Conservation (phyloP, 352 stramenopile species). For the Globisporangium orthogonon region DNA sequence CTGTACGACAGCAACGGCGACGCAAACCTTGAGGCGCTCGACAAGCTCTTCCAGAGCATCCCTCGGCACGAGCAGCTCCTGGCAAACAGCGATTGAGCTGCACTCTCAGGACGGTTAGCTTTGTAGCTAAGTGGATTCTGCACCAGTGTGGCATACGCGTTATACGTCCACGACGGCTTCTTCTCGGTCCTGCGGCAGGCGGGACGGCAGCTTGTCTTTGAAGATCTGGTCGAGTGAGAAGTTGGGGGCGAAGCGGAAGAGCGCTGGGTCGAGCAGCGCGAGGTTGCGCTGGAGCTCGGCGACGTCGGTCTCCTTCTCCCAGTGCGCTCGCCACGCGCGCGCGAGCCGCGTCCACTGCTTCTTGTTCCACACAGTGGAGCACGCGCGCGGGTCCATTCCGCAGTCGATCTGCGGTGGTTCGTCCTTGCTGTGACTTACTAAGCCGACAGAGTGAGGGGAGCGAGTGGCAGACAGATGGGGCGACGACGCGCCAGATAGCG, state of each 20-base stretch:
- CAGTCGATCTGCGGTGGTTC: constrained; percentile 12
- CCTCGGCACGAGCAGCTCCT: constrained; percentile 28
- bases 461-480: not conserved
- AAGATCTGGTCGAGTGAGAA: constrained; percentile 64
- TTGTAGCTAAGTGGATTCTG: too few relatives aligned
- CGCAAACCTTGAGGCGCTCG: constrained; percentile 26
- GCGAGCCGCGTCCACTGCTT: constrained; percentile 37
- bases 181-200: constrained; percentile 56
- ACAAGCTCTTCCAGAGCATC: constrained; percentile 46
- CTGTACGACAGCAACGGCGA: constrained; percentile 28
- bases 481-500: not conserved
- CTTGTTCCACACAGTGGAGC: constrained; percentile 32
- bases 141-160: too few relatives aligned
- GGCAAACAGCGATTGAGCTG: not conserved
- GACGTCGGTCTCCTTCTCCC: constrained; percentile 35
- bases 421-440: not conserved
- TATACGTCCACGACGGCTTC: constrained; percentile 72
- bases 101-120: not conserved
- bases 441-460: not conserved
- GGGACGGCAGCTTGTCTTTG: constrained; percentile 66
- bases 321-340: constrained; percentile 40
- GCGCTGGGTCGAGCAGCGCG: constrained; percentile 21
- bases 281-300: constrained; percentile 24
- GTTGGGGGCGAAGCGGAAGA: constrained; percentile 19
- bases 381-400: constrained; percentile 8